Evolutionary conservation across 2,329 filamentous ascomycete genomes (phyloP), one percentile per base, ranked within the genome.

Genomic region (Phialocephala sp.): DNA sequence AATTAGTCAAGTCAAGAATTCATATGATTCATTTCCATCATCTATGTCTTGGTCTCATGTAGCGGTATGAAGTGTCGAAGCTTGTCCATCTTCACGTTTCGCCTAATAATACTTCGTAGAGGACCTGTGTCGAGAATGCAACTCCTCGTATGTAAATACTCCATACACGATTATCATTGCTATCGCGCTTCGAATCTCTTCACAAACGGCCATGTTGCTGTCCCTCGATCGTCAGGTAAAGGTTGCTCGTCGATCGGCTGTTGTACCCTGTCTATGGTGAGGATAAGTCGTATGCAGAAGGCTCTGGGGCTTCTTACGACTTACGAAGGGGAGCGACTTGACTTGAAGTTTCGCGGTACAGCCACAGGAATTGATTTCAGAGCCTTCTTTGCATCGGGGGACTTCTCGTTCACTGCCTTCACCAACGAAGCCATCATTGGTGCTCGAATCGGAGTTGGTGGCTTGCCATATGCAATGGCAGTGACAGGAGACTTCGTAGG

Each of bases 221-320:
- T 63, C 22, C 64, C 64, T 12, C 57, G 11, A 22, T 60, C 47
- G 36, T 37, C 45, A 4, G 22, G 50, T 18, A 57, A 22, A 39
- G 20, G n/a, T 68, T 60, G 11, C 12, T 12, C 66, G 64, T 54
- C 45, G 24, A 50, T 52, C n/a, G 50, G 11, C 24, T 1, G 24
- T 27, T 35, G 8, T 14, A 54, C 18, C 24, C 50, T 50, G n/a
- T 22, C 20, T 6, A 59, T 56, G 56, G 56, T 60, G 9, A 60
- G 63, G 39, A 59, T 36, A 61, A 22, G 32, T 37, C 32, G 45
- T 11, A 45, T 58, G 8, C 47, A 43, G 22, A 27, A 56, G 39
- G 47, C 54, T 39, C 47, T 35, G 63, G 65, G 65, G 56, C 55
- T 59, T 65, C 71, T 72, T 72, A 72, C 71, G 71, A 72, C 69